These are phyloP conservation scores for Linum tenue DNA, from an alignment of 345 rosid species.

Conservation along the genomic window DNA sequence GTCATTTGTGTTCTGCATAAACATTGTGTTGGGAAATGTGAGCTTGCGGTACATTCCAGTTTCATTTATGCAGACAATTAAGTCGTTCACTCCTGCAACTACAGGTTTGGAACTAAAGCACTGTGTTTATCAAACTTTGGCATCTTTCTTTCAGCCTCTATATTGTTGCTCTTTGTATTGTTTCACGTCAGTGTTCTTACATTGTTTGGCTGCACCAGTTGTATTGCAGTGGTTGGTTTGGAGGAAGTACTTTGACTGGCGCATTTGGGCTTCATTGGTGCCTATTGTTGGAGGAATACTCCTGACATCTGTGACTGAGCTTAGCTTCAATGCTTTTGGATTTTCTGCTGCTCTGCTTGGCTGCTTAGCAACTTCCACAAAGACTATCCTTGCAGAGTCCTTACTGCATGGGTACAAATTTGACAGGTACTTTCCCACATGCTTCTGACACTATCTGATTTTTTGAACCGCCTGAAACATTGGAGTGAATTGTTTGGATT, in stretches of 20 bases:
- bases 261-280: constrained; percentile 89
- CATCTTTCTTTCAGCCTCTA: neutral
- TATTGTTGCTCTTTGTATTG: constrained; percentile 1
- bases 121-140: neutral
- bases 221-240: constrained; percentile 93
- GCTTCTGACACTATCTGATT: neutral
- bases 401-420: constrained; percentile 94
- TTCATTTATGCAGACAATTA: constrained; percentile 98
- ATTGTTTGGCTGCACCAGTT: constrained; percentile 43
- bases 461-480: neutral
- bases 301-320: constrained; percentile 85
- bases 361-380: constrained; percentile 98
- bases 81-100: constrained; percentile 98
- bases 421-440: constrained; percentile 54
- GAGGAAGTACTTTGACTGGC: constrained; percentile 95
- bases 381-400: constrained; percentile 97
- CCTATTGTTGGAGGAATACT: constrained; percentile 99
- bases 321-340: constrained; percentile 91
- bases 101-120: constrained; percentile 49
- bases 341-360: constrained; percentile 97
- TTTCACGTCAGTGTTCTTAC: constrained; percentile 12
- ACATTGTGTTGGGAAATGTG: constrained; percentile 92
- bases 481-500: neutral
- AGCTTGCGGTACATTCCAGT: constrained; percentile 95
- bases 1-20: constrained; percentile 94